Conservation (phyloP, 352 stramenopile genomes). For the Nothophytophthora sp. region DNA sequence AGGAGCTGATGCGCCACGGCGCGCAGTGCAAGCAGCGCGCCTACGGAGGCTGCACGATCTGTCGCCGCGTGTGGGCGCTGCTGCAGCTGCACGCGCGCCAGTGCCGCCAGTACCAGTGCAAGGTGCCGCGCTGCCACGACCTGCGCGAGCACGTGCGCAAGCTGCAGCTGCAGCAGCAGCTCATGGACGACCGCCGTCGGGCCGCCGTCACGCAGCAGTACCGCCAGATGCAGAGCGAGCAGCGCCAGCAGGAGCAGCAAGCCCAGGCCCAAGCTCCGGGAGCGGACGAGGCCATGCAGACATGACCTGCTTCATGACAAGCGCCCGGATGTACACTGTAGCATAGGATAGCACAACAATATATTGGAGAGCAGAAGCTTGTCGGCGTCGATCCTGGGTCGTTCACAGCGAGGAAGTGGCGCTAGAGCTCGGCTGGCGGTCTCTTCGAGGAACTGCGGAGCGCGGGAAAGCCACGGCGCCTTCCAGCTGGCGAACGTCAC, state of each 20-base stretch:
- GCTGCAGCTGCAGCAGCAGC: constrained; percentile 96
- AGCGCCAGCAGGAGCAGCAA: constrained; percentile 36
- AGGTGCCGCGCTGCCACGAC: constrained; percentile 96
- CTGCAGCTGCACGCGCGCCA: constrained; percentile 97
- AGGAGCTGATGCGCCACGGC: constrained; percentile 96
- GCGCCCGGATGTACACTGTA: constrained; percentile 33
- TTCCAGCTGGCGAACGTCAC: too few relatives aligned
- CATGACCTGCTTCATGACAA: constrained; percentile 25
- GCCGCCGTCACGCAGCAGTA: constrained; percentile 88
- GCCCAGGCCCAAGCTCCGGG: constrained; percentile 29
- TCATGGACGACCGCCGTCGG: constrained; percentile 97
- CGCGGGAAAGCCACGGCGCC: too few relatives aligned
- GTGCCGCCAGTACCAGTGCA: constrained; percentile 94
- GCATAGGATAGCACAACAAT: constrained; percentile 36
- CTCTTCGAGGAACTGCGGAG: too few relatives aligned
- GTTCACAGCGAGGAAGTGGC: too few relatives aligned
- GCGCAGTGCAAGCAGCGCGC: constrained; percentile 92
- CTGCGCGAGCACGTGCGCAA: constrained; percentile 95
- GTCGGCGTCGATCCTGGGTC: too few relatives aligned
- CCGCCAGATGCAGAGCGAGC: constrained; percentile 74
- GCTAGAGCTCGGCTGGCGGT: too few relatives aligned
- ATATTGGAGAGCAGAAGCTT: constrained; percentile 9
- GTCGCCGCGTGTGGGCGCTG: constrained; percentile 96
- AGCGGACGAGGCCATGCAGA: constrained; percentile 39
- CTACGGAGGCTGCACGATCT: constrained; percentile 95